phyloP scores from a whole-genome alignment of 768 basidiomycete genomes.

The Mycena galericulata region DNA sequence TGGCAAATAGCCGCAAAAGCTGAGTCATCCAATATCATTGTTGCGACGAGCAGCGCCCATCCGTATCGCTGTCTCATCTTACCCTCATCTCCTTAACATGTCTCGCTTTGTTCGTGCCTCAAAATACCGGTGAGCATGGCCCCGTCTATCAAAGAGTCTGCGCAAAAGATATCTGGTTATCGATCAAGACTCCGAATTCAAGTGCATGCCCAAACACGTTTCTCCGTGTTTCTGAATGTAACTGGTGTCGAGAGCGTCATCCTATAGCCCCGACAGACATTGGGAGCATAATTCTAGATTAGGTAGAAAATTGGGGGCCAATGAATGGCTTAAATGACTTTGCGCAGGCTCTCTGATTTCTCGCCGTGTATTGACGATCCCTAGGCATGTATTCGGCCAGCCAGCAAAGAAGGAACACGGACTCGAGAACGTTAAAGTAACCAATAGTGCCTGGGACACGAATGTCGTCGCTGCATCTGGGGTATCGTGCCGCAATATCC shows the following conservation, averaged over 20 bases:
- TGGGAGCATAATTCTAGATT: too few relatives aligned
- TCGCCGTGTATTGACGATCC: constrained; percentile 19
- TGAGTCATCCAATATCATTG: too few relatives aligned
- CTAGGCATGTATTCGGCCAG: constrained; percentile 93
- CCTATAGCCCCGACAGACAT: too few relatives aligned
- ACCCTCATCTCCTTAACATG: constrained; percentile 55
- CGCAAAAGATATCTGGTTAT: too few relatives aligned
- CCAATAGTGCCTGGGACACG: constrained; percentile 95
- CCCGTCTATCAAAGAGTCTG: not conserved
- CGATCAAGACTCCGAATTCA: too few relatives aligned
- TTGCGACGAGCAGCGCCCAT: constrained; percentile 15
- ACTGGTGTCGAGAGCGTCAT: too few relatives aligned
- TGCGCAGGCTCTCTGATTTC: constrained; percentile 1
- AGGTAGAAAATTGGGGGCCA: too few relatives aligned
- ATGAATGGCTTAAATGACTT: too few relatives aligned
- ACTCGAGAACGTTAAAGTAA: constrained; percentile 86
- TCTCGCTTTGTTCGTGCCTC: constrained; percentile 89
- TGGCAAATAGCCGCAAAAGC: too few relatives aligned
- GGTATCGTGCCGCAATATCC: constrained; percentile 49
- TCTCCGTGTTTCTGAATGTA: too few relatives aligned
- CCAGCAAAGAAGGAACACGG: constrained; percentile 86
- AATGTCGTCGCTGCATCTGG: constrained; percentile 89
- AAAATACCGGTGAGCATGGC: constrained; percentile 78
- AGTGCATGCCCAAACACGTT: too few relatives aligned
- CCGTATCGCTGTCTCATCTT: constrained; percentile 3